Conservation (phyloP, 306 rosid genomes). For the Mucuna pruriens region DNA sequence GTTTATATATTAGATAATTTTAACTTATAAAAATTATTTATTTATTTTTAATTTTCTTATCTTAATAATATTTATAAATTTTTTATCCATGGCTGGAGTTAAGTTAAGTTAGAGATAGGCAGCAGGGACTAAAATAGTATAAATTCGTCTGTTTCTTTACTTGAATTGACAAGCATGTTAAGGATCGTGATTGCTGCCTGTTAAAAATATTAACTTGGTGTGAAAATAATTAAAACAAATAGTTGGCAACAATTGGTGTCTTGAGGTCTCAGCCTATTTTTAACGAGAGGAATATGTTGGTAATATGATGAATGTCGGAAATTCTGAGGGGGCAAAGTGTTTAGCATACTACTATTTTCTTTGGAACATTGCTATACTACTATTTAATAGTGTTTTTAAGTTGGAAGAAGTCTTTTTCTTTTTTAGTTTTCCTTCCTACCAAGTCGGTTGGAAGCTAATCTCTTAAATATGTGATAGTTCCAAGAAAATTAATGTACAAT, state of each 20-base stretch:
- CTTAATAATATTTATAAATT: too few relatives aligned
- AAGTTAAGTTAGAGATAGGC: too few relatives aligned
- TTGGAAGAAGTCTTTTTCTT: conserved; percentile 20
- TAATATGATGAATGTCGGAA: conserved; percentile 34
- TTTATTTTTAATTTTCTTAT: too few relatives aligned
- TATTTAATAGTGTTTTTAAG: not conserved
- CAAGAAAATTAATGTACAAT: conserved; percentile 16
- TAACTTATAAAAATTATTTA: too few relatives aligned
- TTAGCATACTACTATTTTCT: not conserved
- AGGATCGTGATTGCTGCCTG: not conserved
- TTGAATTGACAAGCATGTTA: not conserved
- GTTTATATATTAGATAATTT: too few relatives aligned
- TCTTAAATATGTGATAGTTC: conserved; percentile 36
- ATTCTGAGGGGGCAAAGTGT: not conserved
- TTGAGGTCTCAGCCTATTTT: not conserved
- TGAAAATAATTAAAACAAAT: not conserved
- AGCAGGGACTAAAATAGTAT: not conserved
- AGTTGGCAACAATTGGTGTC: not conserved
- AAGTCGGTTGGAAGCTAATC: conserved; percentile 33
- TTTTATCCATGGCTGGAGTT: too few relatives aligned
- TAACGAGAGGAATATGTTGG: conserved; percentile 2
- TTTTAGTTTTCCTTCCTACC: conserved; percentile 36
- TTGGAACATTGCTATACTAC: not conserved
- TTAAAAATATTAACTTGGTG: not conserved
- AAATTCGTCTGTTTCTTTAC: not conserved